Base-by-base conservation (phyloP, 2,329 filamentous ascomycete species). In the Cryoendolithus antarcticus region DNA sequence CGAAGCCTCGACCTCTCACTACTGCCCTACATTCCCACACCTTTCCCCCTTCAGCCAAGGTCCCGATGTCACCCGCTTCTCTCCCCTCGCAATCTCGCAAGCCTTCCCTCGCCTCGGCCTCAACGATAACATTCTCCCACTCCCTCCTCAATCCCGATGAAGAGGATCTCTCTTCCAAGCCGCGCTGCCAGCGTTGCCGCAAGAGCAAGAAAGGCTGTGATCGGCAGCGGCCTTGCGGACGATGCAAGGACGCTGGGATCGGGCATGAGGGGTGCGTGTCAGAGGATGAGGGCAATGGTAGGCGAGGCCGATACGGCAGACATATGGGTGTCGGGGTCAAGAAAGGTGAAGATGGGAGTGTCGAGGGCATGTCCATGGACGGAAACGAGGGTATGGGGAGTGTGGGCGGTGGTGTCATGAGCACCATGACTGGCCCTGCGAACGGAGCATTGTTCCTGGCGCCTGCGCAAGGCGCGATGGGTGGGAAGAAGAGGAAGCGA, bases 151-250 rank as follows among this genome's bases (percentile, higher is more conserved):
- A 70, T 35, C 68, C 70, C 27, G 85, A 86, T 49, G 85, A 94
- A 48, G 88, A 95, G 48, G 88, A 95, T 41, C 67, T 96, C 12
- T 95, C 89, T 0, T 88, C 82, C 49, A 95, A 96, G 65, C 91
- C 91, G 41, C 86, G 91, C 46, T 98, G 91, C 69, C 91, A 98
- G 62, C 82, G 91, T 42, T 98, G 91, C 71, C 82, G 91, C 55
- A 98, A 98, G 75, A 96, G 89, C 67, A 98, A 98, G 72, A 98
- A 98, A 66, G 91, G 91, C 9, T 98, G 91, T 59, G 91, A 98
- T 66, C 81, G 91, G 42, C 91, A 96, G 64, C 80, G 91, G 30
- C 91, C 91, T 21, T 98, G 91, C 57, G 85, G 86, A 40, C 78
- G 91, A 47, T 98, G 91, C 75, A 86, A 86, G 60, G 91, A 98